Conservation (phyloP, 2,329 filamentous ascomycete species). For the Elsinoe ampelina region DNA sequence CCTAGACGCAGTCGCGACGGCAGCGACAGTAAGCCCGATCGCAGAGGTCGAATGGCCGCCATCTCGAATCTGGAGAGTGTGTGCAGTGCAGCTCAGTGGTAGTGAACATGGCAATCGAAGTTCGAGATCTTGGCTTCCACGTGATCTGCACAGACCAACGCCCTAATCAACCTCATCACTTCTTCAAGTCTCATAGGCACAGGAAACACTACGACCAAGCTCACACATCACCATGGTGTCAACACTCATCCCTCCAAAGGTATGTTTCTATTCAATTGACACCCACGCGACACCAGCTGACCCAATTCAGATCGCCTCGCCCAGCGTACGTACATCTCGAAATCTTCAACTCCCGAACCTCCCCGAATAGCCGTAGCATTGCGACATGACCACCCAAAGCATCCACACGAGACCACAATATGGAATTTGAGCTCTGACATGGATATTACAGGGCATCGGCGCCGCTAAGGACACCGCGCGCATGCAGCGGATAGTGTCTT, state of each 20-base stretch:
- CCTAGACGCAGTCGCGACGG: constrained; percentile 23
- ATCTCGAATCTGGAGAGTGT: constrained; percentile 21
- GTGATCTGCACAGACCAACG: background rate
- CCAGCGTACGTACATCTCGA: constrained; percentile 55
- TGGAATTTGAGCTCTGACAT: constrained; percentile 17
- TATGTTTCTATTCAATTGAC: constrained; percentile 38
- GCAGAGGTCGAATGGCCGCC: constrained; percentile 33
- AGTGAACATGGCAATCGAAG: background rate
- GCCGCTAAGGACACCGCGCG: constrained; percentile 89
- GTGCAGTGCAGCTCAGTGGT: background rate
- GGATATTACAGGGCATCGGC: constrained; percentile 65
- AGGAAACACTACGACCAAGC: constrained; percentile 16
- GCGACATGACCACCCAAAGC: background rate
- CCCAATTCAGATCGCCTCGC: constrained; percentile 61
- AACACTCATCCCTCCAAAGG: constrained; percentile 98
- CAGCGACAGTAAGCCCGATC: background rate
- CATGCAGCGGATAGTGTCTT: constrained; percentile 96
- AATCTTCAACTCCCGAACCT: constrained; percentile 5
- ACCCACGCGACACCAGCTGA: constrained; percentile 19
- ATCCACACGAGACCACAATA: constrained; percentile 1
- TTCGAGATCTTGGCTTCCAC: constrained; percentile 2
- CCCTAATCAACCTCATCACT: background rate
- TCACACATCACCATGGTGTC: constrained; percentile 43
- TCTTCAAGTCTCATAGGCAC: constrained; percentile 12
- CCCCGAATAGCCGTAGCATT: background rate